Evolutionary conservation across 768 basidiomycete genomes (phyloP), one percentile per base, ranked within the genome.

Genomic region (Rubroboletus pulcherrimus): DNA sequence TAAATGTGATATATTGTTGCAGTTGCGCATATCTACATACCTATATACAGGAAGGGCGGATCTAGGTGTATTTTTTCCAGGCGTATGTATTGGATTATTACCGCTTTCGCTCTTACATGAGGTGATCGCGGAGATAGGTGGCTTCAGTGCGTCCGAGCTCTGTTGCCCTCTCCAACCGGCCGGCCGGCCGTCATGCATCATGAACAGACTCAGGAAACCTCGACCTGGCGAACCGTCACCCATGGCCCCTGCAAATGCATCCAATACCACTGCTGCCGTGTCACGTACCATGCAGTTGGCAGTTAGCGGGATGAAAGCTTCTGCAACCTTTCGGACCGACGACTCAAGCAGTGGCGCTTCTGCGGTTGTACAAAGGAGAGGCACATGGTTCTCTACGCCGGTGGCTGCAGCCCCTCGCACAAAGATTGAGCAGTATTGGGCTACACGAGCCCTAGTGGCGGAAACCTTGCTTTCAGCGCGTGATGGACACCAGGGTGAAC

Each of bases 371-470:
- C 57, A 57, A 45, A 52, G 52, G 44, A 56, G 42, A 14, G 31
- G 26, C 33, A 53, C 63, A 42, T 48, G 58, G 68, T 59, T 55
- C 47, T 57, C 59, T 41, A 49, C 66, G n/a, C 66, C 69, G 17
- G 38, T 40, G n/a, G 46, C 47, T 33, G 58, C 60, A 33, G 54
- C 51, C 3, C 73, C 75, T 35, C 65, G 55, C 39, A 69, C 72
- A 12, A 53, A 50, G 14, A 64, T 66, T 2, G 84, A 84, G 60
- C 82, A 81, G 56, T 86, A 87, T 63, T 89, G 88, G 88, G 83
- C 83, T 29, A 72, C 79, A 15, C 81, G 87, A 4, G 86, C 87
- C 4, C 60, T 86, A 24, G 76, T 80, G 4, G 87, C 87, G 1
- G 88, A 90, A 65, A 78, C 83, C 3, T 67, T 85, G 38, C 74